Evolutionary conservation across 2,329 filamentous ascomycete genomes (phyloP).

Genomic region (Botrytis cinerea): DNA sequence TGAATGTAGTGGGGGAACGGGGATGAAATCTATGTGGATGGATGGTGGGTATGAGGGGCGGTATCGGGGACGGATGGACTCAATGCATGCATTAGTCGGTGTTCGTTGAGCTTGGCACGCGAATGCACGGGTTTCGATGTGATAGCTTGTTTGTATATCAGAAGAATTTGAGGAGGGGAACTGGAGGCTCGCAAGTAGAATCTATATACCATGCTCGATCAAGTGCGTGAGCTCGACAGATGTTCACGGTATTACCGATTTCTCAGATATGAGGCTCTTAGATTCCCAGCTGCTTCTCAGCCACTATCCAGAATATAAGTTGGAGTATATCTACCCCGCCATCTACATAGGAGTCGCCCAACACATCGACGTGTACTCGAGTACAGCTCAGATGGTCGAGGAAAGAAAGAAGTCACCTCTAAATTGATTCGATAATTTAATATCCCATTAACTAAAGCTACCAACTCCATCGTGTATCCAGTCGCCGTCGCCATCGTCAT

Average conservation of each 20-base stretch:
- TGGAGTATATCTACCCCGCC: neutral
- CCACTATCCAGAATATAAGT: neutral
- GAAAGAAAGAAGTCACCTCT: neutral
- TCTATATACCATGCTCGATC: neutral
- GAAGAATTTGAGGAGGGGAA: neutral
- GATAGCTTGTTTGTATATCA: neutral
- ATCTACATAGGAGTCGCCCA: neutral
- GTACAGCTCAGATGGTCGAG: neutral
- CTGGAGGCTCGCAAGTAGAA: neutral
- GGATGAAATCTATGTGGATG: neutral
- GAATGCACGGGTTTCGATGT: neutral
- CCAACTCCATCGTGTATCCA: neutral
- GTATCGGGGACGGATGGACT: neutral
- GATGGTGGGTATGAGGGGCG: neutral
- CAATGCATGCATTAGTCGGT: neutral
- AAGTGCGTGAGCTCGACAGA: neutral
- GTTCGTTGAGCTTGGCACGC: too few species aligned
- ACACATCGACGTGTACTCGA: neutral
- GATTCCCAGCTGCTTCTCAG: neutral
- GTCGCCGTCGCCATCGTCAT: neutral
- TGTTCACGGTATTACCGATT: neutral
- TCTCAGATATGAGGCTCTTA: neutral
- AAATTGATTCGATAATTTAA: neutral
- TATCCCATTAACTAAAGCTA: neutral
- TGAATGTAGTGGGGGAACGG: neutral